Base-by-base conservation (phyloP, 331 rosid species). In the Phaseolus coccineus region DNA sequence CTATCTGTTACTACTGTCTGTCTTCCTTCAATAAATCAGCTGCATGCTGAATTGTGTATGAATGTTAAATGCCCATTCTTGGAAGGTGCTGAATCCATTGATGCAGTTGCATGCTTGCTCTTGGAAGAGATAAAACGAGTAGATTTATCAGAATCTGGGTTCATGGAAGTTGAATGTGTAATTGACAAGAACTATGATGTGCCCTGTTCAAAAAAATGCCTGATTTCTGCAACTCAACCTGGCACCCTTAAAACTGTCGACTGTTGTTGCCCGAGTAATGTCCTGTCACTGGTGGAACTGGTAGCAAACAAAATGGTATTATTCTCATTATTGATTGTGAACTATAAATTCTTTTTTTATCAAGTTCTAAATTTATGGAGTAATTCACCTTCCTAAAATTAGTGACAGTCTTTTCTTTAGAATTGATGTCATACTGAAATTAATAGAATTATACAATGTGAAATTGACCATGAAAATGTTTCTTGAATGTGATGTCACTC, bases 271-370 rank as follows among this genome's bases (percentile, higher is more conserved):
- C 82, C 91, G 66, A 78, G 75, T 24, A 91, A 92, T 83, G 85
- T 86, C 64, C 71, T 91, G 19, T 88, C 98, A 7, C 83, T 94
- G 86, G 81, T 94, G 88, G 98, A 94, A 91, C 83, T 94, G 62
- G 86, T 91, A 52, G 91, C 96, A 53, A 77, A 76, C 87, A 83
- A 77, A 81, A 80, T 73, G 97, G 98, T 94, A 91, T 77, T 77
- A 12, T 25, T 82, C 82, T 69, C 73, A 55, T 81, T 71, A 8
- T 67, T 70, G 37, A 25, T 13, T n/a, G 1, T 81, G 64, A 24
- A 73, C 73, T 53, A 42, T 76, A 31, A 62, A 13, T 47, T 68
- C 4, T 68, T 46, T 46, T 19, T 55, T 48, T 8, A 40, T 40
- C 11, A 40, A 40, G 2, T 40, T 8, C 46, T 40, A 40, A 7